Base-by-base conservation (phyloP, 352 stramenopile species). In the Phytophthora pisi region DNA sequence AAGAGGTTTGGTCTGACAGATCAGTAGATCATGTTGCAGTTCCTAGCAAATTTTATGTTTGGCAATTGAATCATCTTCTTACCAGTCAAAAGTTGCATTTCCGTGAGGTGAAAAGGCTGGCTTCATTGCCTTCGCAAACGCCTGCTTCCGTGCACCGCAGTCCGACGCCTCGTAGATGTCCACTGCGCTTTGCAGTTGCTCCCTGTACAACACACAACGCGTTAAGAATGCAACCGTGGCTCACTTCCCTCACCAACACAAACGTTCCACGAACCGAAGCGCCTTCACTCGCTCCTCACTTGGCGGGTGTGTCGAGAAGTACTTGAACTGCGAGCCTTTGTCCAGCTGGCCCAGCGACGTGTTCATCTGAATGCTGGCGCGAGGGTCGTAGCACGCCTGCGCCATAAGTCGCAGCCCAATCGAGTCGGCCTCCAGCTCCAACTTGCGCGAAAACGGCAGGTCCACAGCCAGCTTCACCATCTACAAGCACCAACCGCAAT, bases 251-350 rank as follows among this genome's bases (percentile, higher is more conserved):
- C 34, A n/a, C 42, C 26, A 15, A 59, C 23, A 15, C 3, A 46
- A 9, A 56, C 40, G 16, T 34, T 61, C 11, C n/a, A 70, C 64
- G 26, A 30, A 86, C 78, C 73, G 56, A 24, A 89, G 54, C 4
- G 79, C 70, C 30, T 78, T 52, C n/a, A 91, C 64, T 38, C 84
- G 81, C 51, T 92, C 84, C 7, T 72, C 46, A 68, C 82, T 91
- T 4, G 84, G 84, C 4, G 84, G 84, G 34, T 92, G 82, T 9
- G 84, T 92, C 46, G 84, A 92, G 30, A 92, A 89, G 53, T 92
- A 92, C 57, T 91, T 92, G 65, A 82, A 58, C 18, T 82, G 53
- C 3, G 67, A 62, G 18, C 66, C 51, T 26, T 75, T 70, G 20
- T 77, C 43, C 3, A 86, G 57, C 20, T 73, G 56, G 18, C 72